Evolutionary conservation across 805 yeast genomes (phyloP), one percentile per base, ranked within the genome.

Genomic region (Torulaspora quercuum): DNA sequence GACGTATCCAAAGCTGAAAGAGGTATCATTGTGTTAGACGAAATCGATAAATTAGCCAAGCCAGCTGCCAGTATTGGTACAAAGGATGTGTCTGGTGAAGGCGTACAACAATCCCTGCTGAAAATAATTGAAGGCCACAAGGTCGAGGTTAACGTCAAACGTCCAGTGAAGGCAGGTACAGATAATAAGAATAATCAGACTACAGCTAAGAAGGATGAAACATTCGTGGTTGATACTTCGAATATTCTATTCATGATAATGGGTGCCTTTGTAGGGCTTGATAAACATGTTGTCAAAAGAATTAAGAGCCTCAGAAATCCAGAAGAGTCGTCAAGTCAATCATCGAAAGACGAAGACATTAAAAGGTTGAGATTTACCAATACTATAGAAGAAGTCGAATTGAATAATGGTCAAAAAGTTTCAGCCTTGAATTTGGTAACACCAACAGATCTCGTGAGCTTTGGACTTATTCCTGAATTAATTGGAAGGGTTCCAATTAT

Each of bases 221-320:
- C 67, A 0, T 72, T 64, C 46, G 64, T 69, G 7, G 62, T 76
- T 12, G 78, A 76, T 43, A 76, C 82, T 1, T 68, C 76, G 3
- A 73, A 76, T 46, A 72, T 76, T 7, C 45, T 76, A 17, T 77
- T 77, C 49, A 68, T 77, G 32, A 56, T 74, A 6, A 74, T 75
- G 74, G 82, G 82, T 17, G 82, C 82, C 0, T 77, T 77, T 61
- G 75, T 74, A 9, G 81, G 81, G 3, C 55, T 77, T 24, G 80
- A 76, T 44, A 62, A 64, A 32, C 69, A 73, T 33, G 59, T 75
- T 14, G 61, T 64, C 2, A 58, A 60, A 18, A 63, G 82, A 40
- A 42, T 69, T 10, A 44, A 55, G 1, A 45, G 49, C 2, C 40
- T 59, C 4, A 45, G 49, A 18, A 47, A 56, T 25, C 59, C 53